Conservation (phyloP, 139 green algal species). For the Volvox reticuliferus region DNA sequence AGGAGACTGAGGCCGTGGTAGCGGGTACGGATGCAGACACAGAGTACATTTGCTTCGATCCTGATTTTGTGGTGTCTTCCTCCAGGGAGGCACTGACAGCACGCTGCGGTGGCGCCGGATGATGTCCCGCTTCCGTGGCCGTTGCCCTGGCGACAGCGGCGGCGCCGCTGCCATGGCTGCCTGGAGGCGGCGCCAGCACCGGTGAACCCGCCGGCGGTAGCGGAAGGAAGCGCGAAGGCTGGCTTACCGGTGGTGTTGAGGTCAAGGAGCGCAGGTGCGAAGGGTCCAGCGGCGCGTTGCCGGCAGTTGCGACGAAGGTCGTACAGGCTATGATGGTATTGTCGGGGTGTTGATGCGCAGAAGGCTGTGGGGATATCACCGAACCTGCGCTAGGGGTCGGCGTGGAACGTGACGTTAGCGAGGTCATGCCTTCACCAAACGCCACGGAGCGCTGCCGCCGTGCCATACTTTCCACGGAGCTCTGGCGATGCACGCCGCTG, state of each 20-base stretch:
- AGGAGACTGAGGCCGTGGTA: not conserved
- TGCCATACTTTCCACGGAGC: not conserved
- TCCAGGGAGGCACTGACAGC: not conserved
- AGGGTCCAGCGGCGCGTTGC: not conserved
- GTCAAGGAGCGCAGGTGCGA: not conserved
- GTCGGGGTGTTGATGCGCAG: conserved; percentile 4
- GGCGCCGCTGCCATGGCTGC: not conserved
- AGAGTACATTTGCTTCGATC: not conserved
- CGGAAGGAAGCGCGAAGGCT: not conserved
- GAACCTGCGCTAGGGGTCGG: not conserved
- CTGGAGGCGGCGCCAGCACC: not conserved
- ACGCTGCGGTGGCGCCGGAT: not conserved
- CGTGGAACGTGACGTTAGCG: not conserved
- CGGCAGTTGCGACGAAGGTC: not conserved
- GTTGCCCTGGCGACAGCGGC: not conserved
- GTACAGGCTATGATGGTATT: not conserved
- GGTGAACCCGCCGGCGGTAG: not conserved
- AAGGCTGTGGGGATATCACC: not conserved
- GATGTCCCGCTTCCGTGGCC: not conserved
- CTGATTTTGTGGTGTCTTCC: not conserved
- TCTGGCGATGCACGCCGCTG: not conserved
- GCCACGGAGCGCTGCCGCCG: not conserved
- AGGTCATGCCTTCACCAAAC: not conserved
- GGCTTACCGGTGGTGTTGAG: not conserved
- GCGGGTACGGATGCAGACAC: not conserved